Base-by-base conservation (phyloP, 345 rosid genomes). In the Psidium guajava region DNA sequence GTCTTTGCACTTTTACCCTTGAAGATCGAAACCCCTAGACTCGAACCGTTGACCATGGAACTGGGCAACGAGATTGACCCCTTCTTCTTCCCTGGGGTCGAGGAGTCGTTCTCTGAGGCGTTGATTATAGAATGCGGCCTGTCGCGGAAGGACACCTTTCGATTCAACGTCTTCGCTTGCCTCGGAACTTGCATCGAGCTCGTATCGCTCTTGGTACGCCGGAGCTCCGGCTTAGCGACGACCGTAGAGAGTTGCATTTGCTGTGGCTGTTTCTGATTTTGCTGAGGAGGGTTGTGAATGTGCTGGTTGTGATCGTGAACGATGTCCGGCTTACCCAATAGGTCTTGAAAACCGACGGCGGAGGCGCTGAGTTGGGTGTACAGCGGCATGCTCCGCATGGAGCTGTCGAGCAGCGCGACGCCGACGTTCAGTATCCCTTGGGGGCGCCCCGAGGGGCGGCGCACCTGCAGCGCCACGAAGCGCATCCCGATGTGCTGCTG, bases 391-490 rank as follows among this genome's bases (percentile, higher is more conserved):
- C 98, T 97, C 52, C 95, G 88, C 98, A 90, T 93, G 36, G 99
- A 92, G 75, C 98, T 93, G 42, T 95, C 97, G 4, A 95, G 97
- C 53, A 97, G 59, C 9, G 95, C 91, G 5, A 97, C 94, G 0
- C 98, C 99, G 25, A 97, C 91, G 87, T 97, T 97, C 27, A 97
- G 54, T 28, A 95, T 95, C 84, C 98, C 99, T n/a, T 95, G 98
- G 14, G 98, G 98, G 11, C 94, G 91, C 13, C 98, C 99, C 1
- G 98, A 95, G 12, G 92, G 91, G 25, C 97, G 90, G 12, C 99
- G 94, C 18, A 95, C 98, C 86, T 97, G 99, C 82, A 97, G 92
- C 0, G 98, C 99, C 0, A 92, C 90, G 56, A 97, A 97, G 8
- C 95, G 88, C 96, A 92, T 95, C 42, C 98, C 98, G 5, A 94